Conservation (phyloP, 2,329 filamentous ascomycete species). For the Fulvia fulva region DNA sequence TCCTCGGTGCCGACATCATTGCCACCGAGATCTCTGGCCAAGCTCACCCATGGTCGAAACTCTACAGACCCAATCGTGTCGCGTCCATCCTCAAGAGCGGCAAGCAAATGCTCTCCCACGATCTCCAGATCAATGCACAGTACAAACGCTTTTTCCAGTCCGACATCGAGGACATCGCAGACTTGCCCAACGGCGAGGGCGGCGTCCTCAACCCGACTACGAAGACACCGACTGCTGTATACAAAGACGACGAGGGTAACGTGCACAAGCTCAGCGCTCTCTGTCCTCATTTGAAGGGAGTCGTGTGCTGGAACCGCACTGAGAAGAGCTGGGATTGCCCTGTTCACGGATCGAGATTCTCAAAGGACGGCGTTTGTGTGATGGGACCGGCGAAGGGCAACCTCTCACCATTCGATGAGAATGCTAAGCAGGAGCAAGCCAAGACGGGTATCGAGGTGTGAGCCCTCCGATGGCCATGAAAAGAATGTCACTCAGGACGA, state of each 20-base stretch:
- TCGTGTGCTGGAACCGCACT: constrained; percentile 53
- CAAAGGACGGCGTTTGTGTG: constrained; percentile 33
- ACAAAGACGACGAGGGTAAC: constrained; percentile 53
- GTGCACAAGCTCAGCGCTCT: constrained; percentile 51
- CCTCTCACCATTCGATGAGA: neutral
- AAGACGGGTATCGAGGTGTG: neutral
- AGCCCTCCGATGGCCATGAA: too few species aligned
- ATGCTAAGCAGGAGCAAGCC: neutral
- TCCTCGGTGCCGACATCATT: constrained; percentile 51
- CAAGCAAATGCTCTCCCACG: constrained; percentile 47
- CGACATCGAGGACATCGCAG: constrained; percentile 56
- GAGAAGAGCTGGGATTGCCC: constrained; percentile 57
- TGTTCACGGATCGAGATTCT: constrained; percentile 42
- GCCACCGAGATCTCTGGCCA: constrained; percentile 52
- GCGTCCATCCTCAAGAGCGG: constrained; percentile 44
- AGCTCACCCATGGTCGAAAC: constrained; percentile 35
- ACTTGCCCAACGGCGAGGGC: constrained; percentile 46
- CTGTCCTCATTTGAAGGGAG: constrained; percentile 55
- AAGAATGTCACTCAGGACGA: too few species aligned
- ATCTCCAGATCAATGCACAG: constrained; percentile 53
- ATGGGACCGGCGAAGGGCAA: constrained; percentile 34
- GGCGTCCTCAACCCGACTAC: constrained; percentile 51
- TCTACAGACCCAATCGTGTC: constrained; percentile 51
- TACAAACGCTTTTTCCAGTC: constrained; percentile 54
- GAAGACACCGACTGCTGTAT: constrained; percentile 51